Evolutionary conservation across 169 alveolate species (phyloP), one percentile per base, ranked within the genome.

Genomic region (Plasmodium fragile): DNA sequence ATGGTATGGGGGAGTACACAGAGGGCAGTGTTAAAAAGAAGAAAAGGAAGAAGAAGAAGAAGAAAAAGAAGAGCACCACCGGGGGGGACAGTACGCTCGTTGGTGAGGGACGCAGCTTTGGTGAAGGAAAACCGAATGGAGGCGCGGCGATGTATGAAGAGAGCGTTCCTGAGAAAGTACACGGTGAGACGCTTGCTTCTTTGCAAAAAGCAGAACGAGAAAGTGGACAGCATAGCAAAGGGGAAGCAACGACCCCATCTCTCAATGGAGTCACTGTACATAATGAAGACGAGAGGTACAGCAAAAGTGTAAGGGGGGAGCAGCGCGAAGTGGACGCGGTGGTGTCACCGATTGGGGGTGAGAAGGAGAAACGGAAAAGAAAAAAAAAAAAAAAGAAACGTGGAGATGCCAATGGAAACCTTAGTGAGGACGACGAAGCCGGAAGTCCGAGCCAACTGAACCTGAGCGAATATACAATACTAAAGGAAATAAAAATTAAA

Each of bases 401-500:
- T 4, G 75, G n/a, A 18, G 3, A 18, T 65, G 75, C 32, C 0
- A 7, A n/a, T 65, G 75, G 3, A n/a, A 45, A 45, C 18, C 55
- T 6, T 1, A 45, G n/a, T 28, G 75, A 65, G 36, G 36, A 83
- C 2, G 18, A 4, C 71, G 59, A 34, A 65, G 0, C 69, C 7
- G 25, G 22, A 30, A 53, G 41, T 13, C 53, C 53, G 2, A 2
- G 75, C 36, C 18, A 65, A 25, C 75, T 85, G 32, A 75, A 85
- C 41, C 22, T 55, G 30, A 85, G 79, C 25, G 93, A 85, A 75
- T 85, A 85, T 22, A 55, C 34, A 11, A 85, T 85, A 73, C 79
- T 73, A 16, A 85, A 85, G 43, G 93, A 85, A 52, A 85, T 85
- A 85, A 85, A 85, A 77, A 73, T 39, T 6, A 85, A 69, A n/a